Evolutionary conservation across 176 grass and related monocot genomes (phyloP).

Genomic region (Chloris gayana): DNA sequence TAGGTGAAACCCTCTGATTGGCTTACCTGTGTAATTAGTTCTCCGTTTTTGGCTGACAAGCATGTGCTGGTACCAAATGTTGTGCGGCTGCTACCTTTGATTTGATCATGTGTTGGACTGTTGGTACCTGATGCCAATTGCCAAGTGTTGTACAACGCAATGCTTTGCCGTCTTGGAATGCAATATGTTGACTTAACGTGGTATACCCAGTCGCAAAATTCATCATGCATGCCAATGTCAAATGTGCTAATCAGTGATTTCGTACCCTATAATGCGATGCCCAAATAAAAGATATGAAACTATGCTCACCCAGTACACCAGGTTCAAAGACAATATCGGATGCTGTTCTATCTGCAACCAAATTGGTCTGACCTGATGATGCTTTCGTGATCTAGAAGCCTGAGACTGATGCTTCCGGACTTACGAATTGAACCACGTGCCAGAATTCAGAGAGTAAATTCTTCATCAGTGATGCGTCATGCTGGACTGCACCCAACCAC

Average conservation of each 20-base stretch:
- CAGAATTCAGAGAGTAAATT: neutral
- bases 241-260: neutral
- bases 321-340: conserved; percentile 20
- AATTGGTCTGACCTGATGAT: conserved; percentile 40
- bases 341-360: conserved; percentile 24
- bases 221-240: neutral
- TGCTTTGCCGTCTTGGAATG: conserved; percentile 49
- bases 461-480: neutral
- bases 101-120: conserved; percentile 24
- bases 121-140: conserved; percentile 42
- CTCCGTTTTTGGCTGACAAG: conserved; percentile 34
- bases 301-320: neutral
- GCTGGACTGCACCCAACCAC: conserved; percentile 33
- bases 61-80: conserved; percentile 27
- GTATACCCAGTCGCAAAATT: conserved; percentile 5
- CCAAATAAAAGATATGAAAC: conserved; percentile 12
- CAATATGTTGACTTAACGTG: conserved; percentile 40
- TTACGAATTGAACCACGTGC: conserved; percentile 9
- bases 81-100: conserved; percentile 21
- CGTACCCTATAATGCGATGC: neutral
- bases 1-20: conserved; percentile 46
- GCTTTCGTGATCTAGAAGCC: conserved; percentile 46
- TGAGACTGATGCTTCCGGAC: neutral
- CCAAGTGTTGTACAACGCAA: conserved; percentile 51
- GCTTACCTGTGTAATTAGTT: conserved; percentile 90